These are phyloP conservation scores for Trichoderma asperellum DNA, from an alignment of 2,329 filamentous ascomycete species.

Conservation along the genomic window DNA sequence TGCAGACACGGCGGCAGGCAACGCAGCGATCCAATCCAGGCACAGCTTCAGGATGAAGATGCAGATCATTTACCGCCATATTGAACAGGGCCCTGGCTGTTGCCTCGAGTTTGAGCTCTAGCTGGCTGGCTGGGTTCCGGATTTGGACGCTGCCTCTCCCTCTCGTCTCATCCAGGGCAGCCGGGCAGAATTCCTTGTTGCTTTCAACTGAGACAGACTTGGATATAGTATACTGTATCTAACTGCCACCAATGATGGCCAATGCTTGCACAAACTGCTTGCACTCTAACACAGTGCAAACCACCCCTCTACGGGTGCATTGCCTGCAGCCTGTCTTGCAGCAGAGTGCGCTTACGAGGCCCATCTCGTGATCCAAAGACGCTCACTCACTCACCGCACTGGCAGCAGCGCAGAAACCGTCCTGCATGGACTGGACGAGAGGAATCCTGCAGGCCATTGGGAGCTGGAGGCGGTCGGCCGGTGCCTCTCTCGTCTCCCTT, in stretches of 20 bases:
- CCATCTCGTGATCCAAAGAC: not conserved
- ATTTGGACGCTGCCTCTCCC: not conserved
- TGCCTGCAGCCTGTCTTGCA: not conserved
- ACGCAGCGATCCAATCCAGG: not conserved
- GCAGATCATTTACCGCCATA: slow-evolving; percentile 26
- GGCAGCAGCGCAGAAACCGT: not conserved
- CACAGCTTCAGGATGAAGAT: slow-evolving; percentile 9
- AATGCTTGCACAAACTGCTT: not conserved
- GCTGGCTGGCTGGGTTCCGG: not conserved
- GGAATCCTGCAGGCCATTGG: too few species aligned
- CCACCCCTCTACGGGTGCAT: not conserved
- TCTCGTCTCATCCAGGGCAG: not conserved
- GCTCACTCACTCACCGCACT: not conserved
- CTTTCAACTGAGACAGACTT: slow-evolving; percentile 17
- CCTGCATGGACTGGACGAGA: not conserved
- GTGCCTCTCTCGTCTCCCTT: not conserved
- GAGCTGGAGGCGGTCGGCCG: slow-evolving; percentile 1
- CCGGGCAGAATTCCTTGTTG: slow-evolving; percentile 4
- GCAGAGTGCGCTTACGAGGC: not conserved
- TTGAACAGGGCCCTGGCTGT: not conserved
- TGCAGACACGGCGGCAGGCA: too few species aligned
- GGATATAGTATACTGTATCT: not conserved
- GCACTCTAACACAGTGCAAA: not conserved
- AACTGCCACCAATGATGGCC: too few species aligned
- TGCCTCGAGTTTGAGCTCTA: not conserved